A percentile compares a stretch with the other conserved stretches of the same genome.
Conservation (phyloP, 2,329 filamentous ascomycete genomes). For the Sclerotinia glacialis region DNA sequence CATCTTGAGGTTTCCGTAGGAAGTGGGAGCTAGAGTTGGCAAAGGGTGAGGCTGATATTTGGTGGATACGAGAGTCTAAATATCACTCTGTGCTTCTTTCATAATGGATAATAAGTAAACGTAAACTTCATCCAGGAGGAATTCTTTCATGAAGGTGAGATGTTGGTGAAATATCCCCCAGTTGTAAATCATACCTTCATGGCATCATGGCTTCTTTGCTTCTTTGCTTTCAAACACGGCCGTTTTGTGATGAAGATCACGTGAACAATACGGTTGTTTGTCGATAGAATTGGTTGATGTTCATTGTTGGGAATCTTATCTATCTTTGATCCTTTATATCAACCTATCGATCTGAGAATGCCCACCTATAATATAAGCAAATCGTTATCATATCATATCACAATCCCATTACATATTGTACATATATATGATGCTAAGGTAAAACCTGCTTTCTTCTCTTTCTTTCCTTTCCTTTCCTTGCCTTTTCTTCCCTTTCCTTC, state of each 20-base stretch:
- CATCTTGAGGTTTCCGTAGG: slow-evolving; percentile 27
- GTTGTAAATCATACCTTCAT: too few relatives aligned
- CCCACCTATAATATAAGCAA: neutral
- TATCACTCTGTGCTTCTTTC: slow-evolving; percentile 2
- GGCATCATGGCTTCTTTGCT: too few relatives aligned
- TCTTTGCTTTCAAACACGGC: neutral
- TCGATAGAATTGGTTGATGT: too few relatives aligned
- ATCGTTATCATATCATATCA: slow-evolving; percentile 5
- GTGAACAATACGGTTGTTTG: neutral
- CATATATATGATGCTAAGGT: neutral
- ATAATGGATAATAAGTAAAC: neutral
- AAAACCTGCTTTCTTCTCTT: neutral
- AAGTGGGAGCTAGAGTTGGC: neutral
- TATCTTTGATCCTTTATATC: neutral
- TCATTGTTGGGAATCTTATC: too few relatives aligned
- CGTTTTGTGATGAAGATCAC: neutral
- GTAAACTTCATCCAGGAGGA: neutral
- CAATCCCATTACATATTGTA: neutral
- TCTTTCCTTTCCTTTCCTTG: neutral
- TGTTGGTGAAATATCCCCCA: neutral
- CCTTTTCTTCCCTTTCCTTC: neutral
- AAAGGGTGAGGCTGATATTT: neutral
- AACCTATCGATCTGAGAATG: too few relatives aligned
- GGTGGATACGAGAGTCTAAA: neutral
- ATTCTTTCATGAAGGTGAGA: neutral